phyloP scores from a whole-genome alignment of 1,284 basidiomycete species.

The Athelia psychrophila region DNA sequence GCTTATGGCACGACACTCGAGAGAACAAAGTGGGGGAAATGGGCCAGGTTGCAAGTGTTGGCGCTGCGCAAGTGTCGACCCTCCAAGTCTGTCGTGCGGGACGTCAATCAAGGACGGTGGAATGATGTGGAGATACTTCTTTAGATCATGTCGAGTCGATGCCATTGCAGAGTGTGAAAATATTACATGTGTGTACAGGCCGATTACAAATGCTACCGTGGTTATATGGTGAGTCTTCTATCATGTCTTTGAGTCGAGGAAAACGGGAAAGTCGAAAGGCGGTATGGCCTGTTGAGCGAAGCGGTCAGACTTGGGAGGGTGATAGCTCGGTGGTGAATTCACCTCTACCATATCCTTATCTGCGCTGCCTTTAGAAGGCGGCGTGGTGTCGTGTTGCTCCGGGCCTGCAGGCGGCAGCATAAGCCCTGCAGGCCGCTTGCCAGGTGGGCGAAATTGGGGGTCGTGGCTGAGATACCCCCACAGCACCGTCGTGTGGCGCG shows the following conservation, averaged over 20 bases:
- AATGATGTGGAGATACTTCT: constrained; percentile 53
- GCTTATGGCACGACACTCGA: constrained; percentile 37
- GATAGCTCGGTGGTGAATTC: constrained; percentile 1
- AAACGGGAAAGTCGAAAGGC: constrained; percentile 47
- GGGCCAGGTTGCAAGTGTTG: constrained; percentile 47
- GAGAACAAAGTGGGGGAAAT: constrained; percentile 52
- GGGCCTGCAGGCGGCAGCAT: constrained; percentile 9
- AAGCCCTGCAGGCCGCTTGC: constrained; percentile 38
- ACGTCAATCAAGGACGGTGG: constrained; percentile 60
- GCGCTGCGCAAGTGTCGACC: constrained; percentile 52
- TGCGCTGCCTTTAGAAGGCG: constrained; percentile 8
- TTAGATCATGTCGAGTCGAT: constrained; percentile 14
- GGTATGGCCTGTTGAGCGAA: constrained; percentile 32
- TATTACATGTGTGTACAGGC: neutral
- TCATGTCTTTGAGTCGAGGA: constrained; percentile 43
- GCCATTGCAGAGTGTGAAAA: neutral
- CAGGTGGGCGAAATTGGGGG: constrained; percentile 41
- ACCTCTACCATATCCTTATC: neutral
- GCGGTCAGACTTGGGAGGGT: neutral
- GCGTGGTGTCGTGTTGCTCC: constrained; percentile 14
- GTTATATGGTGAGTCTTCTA: neutral
- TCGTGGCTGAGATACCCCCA: constrained; percentile 53
- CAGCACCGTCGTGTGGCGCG: constrained; percentile 56
- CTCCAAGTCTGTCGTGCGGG: constrained; percentile 33
- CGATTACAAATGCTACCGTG: neutral